A percentile compares a stretch with the other conserved stretches of the same genome.
Conservation (phyloP, 257 asterid species). For the Solanum bulbocastanum region DNA sequence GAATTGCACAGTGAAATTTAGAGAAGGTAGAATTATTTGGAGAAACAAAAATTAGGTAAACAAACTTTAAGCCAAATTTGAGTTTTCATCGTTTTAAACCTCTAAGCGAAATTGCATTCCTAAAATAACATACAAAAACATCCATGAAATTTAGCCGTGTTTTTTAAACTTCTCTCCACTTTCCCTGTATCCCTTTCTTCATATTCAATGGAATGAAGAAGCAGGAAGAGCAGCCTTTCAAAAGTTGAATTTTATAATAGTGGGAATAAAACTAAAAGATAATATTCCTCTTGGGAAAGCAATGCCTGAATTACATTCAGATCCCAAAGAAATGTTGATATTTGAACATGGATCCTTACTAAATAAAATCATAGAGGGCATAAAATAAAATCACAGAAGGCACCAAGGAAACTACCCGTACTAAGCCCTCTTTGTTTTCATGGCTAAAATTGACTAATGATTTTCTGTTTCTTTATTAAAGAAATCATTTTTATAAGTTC, state of each 20-base stretch:
- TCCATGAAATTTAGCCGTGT: background rate
- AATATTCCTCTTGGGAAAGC: background rate
- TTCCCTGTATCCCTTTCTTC: background rate
- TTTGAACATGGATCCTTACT: background rate
- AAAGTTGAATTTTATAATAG: background rate
- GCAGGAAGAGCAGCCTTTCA: background rate
- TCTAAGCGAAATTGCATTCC: background rate
- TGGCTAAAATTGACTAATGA: background rate
- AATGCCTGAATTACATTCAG: background rate
- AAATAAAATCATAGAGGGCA: background rate
- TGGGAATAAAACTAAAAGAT: background rate
- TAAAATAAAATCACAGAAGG: background rate
- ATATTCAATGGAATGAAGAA: too few relatives aligned
- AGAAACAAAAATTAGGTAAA: background rate
- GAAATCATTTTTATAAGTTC: too few relatives aligned
- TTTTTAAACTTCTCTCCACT: background rate
- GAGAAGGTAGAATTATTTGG: background rate
- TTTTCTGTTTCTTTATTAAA: background rate
- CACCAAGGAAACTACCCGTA: background rate
- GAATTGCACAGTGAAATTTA: background rate
- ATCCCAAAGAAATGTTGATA: background rate
- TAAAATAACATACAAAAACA: background rate
- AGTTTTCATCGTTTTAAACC: background rate
- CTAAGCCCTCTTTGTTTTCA: background rate
- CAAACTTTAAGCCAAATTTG: background rate